Evolutionary conservation across 371 early-diverging fungal genomes (phyloP).

Genomic region (Zychaea mexicana): DNA sequence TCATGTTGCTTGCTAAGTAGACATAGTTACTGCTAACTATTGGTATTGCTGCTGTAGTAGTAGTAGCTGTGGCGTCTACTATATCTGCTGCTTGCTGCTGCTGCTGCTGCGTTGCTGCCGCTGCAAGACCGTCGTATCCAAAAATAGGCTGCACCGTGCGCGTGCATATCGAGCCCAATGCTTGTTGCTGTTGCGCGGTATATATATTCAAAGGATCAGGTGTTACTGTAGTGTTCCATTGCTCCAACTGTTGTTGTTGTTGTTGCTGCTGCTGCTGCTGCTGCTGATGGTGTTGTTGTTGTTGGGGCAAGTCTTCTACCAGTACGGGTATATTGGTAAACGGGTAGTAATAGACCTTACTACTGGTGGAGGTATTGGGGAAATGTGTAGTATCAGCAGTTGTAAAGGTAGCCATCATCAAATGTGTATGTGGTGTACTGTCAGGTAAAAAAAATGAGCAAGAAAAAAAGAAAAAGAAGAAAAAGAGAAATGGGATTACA

Average conservation of each 20-base stretch:
- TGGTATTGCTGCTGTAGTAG: background rate
- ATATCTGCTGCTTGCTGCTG: background rate
- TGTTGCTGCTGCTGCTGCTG: background rate
- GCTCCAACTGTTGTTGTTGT: background rate
- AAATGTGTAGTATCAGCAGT: background rate
- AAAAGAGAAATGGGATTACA: background rate
- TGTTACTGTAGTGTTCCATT: background rate
- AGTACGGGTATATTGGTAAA: background rate
- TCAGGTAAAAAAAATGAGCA: background rate
- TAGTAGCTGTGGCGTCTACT: background rate
- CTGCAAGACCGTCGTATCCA: background rate
- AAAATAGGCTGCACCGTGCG: background rate
- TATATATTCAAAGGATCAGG: background rate
- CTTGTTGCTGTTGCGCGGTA: background rate
- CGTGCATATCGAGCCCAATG: background rate
- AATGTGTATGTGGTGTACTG: background rate
- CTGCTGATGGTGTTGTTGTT: background rate
- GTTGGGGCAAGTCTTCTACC: background rate
- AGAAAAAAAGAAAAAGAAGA: background rate
- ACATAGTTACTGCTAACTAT: background rate
- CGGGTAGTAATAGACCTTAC: background rate
- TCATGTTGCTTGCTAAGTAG: background rate
- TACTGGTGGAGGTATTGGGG: background rate
- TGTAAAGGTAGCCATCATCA: background rate
- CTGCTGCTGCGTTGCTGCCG: background rate